Evolutionary conservation across 2,329 filamentous ascomycete species (phyloP).

Genomic region (Furcasterigmium sp.): DNA sequence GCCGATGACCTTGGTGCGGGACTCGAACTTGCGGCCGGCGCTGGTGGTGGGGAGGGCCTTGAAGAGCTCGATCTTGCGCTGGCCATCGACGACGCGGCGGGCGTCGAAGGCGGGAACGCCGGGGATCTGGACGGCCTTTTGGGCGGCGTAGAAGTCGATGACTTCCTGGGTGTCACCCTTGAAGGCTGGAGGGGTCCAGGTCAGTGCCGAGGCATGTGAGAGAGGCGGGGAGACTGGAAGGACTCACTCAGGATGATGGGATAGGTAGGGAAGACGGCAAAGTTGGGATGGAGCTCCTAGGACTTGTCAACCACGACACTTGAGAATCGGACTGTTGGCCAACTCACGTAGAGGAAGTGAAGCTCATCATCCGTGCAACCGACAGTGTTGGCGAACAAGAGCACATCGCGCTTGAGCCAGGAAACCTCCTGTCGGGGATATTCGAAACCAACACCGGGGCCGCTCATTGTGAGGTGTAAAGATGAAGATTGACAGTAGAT

Average conservation of each 20-base stretch:
- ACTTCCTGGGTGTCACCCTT: conserved; percentile 73
- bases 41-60: conserved; percentile 70
- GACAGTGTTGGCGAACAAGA: conserved; percentile 89
- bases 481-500: background rate
- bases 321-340: background rate
- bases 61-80: conserved; percentile 72
- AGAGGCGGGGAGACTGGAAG: background rate
- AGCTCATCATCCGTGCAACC: conserved; percentile 81
- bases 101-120: conserved; percentile 72
- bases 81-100: conserved; percentile 73
- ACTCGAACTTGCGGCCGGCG: conserved; percentile 67
- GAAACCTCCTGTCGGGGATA: conserved; percentile 71
- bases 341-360: conserved; percentile 80
- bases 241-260: conserved; percentile 59
- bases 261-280: conserved; percentile 86
- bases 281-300: conserved; percentile 82
- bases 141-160: conserved; percentile 75
- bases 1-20: conserved; percentile 71
- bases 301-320: background rate
- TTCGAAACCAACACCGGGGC: conserved; percentile 66
- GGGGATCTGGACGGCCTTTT: conserved; percentile 63
- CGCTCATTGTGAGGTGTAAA: conserved; percentile 13
- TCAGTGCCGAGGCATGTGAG: conserved; percentile 3
- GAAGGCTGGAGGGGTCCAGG: conserved; percentile 48
- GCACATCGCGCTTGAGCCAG: conserved; percentile 82